phyloP scores from a whole-genome alignment of 75 land plant species.

The Cunninghamia lanceolata region DNA sequence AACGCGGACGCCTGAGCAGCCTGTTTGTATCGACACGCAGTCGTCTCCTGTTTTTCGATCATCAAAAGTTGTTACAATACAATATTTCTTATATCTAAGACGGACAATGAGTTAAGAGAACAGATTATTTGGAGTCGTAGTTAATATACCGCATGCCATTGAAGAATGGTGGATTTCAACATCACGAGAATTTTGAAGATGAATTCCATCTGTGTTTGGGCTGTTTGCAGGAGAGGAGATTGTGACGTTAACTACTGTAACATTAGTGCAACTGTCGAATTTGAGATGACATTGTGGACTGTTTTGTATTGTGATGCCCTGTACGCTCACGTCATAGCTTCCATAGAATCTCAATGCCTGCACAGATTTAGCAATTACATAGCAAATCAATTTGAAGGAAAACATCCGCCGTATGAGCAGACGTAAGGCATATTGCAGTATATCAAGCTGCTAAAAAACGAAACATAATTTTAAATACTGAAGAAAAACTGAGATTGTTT shows the following conservation, averaged over 20 bases:
- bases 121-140: neutral
- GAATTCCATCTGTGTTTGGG: too few relatives aligned
- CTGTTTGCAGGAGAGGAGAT: too few relatives aligned
- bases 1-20: too few relatives aligned
- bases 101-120: neutral
- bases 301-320: too few relatives aligned
- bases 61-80: conserved; percentile 62
- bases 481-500: too few relatives aligned
- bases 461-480: too few relatives aligned
- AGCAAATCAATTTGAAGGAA: neutral
- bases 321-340: conserved; percentile 65
- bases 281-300: conserved; percentile 83
- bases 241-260: conserved; percentile 70
- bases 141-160: conserved; percentile 52
- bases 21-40: too few relatives aligned
- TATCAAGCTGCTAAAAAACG: too few relatives aligned
- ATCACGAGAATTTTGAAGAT: conserved; percentile 64
- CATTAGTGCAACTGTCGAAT: conserved; percentile 65
- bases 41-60: too few relatives aligned
- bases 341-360: conserved; percentile 93
- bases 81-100: too few relatives aligned
- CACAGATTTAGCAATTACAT: neutral
- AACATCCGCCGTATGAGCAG: neutral
- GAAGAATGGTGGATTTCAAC: conserved; percentile 43
- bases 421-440: too few relatives aligned